Evolutionary conservation across 305 asterid genomes (phyloP).

Genomic region (Salvia sclarea): DNA sequence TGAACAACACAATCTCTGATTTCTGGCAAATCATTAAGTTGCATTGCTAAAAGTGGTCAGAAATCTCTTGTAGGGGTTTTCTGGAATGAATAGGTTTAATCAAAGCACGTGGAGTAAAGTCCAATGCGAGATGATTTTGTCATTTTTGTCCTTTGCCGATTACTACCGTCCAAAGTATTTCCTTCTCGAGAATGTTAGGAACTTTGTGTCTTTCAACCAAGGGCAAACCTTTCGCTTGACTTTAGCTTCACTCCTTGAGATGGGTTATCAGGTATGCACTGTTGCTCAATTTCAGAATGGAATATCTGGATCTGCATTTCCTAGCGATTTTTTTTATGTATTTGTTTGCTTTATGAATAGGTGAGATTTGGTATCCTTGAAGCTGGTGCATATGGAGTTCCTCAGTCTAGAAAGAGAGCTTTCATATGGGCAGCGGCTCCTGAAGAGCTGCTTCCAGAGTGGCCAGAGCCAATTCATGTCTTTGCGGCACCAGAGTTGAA

Average conservation of each 20-base stretch:
- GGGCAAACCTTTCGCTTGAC: slow-evolving; percentile 67
- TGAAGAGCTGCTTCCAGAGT: slow-evolving; percentile 84
- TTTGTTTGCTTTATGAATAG: slow-evolving; percentile 34
- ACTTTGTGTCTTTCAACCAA: slow-evolving; percentile 64
- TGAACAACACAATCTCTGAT: slow-evolving; percentile 1
- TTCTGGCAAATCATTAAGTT: slow-evolving; percentile 12
- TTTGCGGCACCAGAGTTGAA: slow-evolving; percentile 81
- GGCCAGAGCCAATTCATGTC: slow-evolving; percentile 99
- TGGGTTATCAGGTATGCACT: slow-evolving; percentile 64
- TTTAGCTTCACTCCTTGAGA: slow-evolving; percentile 70
- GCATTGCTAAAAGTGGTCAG: slow-evolving; percentile 9
- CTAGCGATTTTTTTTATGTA: slow-evolving; percentile 12
- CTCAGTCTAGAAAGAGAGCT: slow-evolving; percentile 97
- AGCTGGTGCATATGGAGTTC: slow-evolving; percentile 97
- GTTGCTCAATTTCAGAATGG: slow-evolving; percentile 6
- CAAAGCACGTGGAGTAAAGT: slow-evolving; percentile 74
- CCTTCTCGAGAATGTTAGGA: slow-evolving; percentile 74
- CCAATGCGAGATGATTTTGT: slow-evolving; percentile 70
- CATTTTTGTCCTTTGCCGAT: slow-evolving; percentile 67
- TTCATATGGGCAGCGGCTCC: slow-evolving; percentile 99
- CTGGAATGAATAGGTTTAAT: slow-evolving; percentile 71
- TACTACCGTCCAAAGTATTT: slow-evolving; percentile 63
- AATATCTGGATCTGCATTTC: background rate
- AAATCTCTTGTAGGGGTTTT: slow-evolving; percentile 52
- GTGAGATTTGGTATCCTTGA: slow-evolving; percentile 94